Conservation (phyloP, 345 rosid species). For the Lumnitzera racemosa region DNA sequence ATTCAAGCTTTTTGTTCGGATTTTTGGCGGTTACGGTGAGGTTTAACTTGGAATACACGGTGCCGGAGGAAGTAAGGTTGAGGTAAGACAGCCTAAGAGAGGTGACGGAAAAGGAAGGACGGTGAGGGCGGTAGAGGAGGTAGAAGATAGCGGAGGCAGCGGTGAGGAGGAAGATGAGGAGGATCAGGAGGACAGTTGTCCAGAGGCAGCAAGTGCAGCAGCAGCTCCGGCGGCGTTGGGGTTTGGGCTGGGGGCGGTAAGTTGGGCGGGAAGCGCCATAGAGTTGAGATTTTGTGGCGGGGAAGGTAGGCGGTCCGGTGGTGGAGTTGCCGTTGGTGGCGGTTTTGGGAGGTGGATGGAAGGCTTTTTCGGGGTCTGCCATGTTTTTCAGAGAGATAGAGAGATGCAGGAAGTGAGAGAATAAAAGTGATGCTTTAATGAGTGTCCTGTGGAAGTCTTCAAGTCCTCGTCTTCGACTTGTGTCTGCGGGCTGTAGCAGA, state of each 20-base stretch:
- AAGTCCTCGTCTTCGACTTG: too few species aligned
- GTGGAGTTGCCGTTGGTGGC: constrained; percentile 23
- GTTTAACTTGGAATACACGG: constrained; percentile 43
- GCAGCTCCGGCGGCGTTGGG: constrained; percentile 25
- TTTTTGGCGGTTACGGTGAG: constrained; percentile 61
- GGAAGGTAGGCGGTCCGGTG: constrained; percentile 16
- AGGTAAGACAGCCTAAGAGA: constrained; percentile 22
- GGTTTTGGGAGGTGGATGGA: constrained; percentile 48
- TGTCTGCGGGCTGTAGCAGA: too few species aligned
- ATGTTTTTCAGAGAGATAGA: constrained; percentile 15
- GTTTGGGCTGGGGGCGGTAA: constrained; percentile 28
- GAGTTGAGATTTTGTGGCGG: constrained; percentile 33
- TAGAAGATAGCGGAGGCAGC: constrained; percentile 24
- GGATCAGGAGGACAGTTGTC: constrained; percentile 23
- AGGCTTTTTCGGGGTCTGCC: constrained; percentile 40
- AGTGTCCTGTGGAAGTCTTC: not conserved
- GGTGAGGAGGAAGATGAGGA: constrained; percentile 24
- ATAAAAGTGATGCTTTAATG: too few species aligned
- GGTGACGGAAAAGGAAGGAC: constrained; percentile 29
- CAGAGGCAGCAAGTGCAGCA: constrained; percentile 27
- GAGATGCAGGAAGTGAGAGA: constrained; percentile 5
- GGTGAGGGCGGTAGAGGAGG: constrained; percentile 39
- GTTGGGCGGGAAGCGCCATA: constrained; percentile 36
- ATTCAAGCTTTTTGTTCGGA: constrained; percentile 73
- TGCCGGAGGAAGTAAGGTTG: constrained; percentile 29